A percentile compares a stretch with the other conserved stretches of the same genome.
Conservation (phyloP, 345 rosid genomes). For the Bruguiera gymnorhiza region DNA sequence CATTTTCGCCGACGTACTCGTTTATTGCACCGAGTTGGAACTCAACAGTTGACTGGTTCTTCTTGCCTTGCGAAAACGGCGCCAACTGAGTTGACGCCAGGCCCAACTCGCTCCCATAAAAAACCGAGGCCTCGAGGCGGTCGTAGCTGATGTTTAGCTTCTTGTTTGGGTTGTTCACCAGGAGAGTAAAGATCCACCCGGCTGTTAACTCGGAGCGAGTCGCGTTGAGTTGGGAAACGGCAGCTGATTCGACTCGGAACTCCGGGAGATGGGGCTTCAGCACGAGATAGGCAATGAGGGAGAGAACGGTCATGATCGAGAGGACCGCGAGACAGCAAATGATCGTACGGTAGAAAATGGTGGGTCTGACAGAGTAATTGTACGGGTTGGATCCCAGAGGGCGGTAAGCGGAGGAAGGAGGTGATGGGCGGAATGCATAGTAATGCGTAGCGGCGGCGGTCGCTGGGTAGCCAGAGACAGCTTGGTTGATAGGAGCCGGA, state of each 20-base stretch:
- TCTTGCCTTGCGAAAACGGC: conserved; percentile 9
- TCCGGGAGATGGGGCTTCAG: background rate
- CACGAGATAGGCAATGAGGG: background rate
- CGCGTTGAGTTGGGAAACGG: conserved; percentile 23
- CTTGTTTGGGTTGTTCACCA: conserved; percentile 32
- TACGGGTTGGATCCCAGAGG: background rate
- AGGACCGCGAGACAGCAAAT: background rate
- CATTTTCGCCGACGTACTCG: conserved; percentile 20
- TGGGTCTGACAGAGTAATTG: background rate
- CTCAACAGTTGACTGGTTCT: background rate
- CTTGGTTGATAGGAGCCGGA: background rate
- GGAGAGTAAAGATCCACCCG: conserved; percentile 28
- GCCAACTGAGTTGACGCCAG: conserved; percentile 11
- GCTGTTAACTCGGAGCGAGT: conserved; percentile 36
- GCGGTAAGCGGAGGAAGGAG: background rate
- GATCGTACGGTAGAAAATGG: conserved; percentile 6
- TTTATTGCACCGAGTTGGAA: conserved; percentile 4
- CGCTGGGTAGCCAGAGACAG: conserved; percentile 15
- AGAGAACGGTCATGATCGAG: background rate
- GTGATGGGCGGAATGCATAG: conserved; percentile 3
- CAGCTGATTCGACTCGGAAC: conserved; percentile 18
- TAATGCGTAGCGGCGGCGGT: background rate
- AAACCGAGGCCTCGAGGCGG: conserved; percentile 15
- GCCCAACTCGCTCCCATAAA: background rate
- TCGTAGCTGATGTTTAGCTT: conserved; percentile 21